Percentiles rank a stretch among this genome's conserved stretches.
Evolutionary conservation across 441 rosid species (phyloP).

Genomic region (Oxalis stricta): DNA sequence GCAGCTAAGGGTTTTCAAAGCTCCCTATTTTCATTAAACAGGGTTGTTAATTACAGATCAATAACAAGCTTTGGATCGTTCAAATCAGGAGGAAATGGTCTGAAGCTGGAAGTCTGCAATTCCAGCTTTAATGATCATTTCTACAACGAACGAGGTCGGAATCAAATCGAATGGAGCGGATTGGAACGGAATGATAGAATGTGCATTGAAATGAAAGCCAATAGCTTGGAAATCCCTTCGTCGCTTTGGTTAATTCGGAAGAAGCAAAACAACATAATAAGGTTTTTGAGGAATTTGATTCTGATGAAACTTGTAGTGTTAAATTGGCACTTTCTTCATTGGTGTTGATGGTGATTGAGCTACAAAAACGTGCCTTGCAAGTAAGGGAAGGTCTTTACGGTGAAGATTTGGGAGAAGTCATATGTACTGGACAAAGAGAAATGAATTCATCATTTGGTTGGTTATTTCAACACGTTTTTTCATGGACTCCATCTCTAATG

Average conservation of each 20-base stretch:
- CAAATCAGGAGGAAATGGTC: constrained; percentile 4
- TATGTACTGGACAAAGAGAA: constrained; percentile 35
- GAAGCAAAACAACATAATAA: constrained; percentile 35
- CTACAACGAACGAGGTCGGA: constrained; percentile 26
- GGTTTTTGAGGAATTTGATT: too few species aligned
- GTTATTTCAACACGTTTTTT: constrained; percentile 68
- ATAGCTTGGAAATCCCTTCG: constrained; percentile 40
- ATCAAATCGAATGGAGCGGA: constrained; percentile 28
- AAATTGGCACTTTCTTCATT: constrained; percentile 56
- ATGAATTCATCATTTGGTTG: constrained; percentile 47
- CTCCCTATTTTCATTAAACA: constrained; percentile 3
- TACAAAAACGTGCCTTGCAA: constrained; percentile 41
- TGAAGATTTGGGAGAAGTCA: constrained; percentile 31
- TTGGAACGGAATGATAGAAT: constrained; percentile 34
- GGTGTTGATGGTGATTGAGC: constrained; percentile 60
- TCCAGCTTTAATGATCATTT: constrained; percentile 23
- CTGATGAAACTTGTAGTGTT: too few species aligned
- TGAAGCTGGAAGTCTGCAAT: constrained; percentile 19
- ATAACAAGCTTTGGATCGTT: constrained; percentile 7
- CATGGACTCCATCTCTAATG: constrained; percentile 58
- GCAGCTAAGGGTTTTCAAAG: constrained; percentile 9
- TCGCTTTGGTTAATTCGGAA: constrained; percentile 48
- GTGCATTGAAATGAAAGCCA: constrained; percentile 41
- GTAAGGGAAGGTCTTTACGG: constrained; percentile 16
- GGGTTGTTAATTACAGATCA: not conserved